Evolutionary conservation across 371 early-diverging fungal species (phyloP).

Genomic region (Rhizomucor miehei): DNA sequence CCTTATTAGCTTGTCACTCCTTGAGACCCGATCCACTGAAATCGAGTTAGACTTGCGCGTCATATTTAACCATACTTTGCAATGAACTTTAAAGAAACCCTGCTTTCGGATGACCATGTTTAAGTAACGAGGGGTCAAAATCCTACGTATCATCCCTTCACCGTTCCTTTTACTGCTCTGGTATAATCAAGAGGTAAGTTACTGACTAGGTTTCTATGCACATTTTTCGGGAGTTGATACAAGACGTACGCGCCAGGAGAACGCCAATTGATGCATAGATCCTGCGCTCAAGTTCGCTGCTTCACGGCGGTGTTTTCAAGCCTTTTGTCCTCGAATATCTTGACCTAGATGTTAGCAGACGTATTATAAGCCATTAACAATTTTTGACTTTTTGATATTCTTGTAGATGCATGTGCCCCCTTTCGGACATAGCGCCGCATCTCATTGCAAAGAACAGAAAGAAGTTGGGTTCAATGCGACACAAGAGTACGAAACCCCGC

Average conservation of each 20-base stretch:
- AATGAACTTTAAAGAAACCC: constrained; percentile 14
- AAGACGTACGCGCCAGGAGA: constrained; percentile 21
- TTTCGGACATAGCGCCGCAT: no score
- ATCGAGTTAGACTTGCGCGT: constrained; percentile 3
- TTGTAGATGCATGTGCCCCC: no score
- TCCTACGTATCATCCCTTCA: constrained; percentile 81
- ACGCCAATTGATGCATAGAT: constrained; percentile 41
- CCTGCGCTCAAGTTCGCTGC: constrained; percentile 38
- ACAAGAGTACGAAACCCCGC: no score
- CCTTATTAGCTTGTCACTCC: constrained; percentile 10
- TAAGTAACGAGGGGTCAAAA: constrained; percentile 67
- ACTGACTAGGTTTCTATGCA: no score
- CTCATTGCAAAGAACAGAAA: no score
- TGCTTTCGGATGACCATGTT: constrained; percentile 91
- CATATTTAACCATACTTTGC: constrained; percentile 31
- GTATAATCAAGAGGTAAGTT: constrained; percentile 64
- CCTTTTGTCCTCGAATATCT: constrained; percentile 58
- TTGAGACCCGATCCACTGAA: constrained; percentile 11
- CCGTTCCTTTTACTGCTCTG: constrained; percentile 88
- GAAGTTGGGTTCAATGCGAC: no score
- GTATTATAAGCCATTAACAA: no score
- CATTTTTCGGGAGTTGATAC: background rate
- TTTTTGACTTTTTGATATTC: no score
- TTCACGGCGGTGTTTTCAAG: constrained; percentile 53
- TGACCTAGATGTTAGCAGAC: constrained; percentile 6